phyloP scores from a whole-genome alignment of 1,139 yeast genomes.

The Lodderomyces margitis region DNA sequence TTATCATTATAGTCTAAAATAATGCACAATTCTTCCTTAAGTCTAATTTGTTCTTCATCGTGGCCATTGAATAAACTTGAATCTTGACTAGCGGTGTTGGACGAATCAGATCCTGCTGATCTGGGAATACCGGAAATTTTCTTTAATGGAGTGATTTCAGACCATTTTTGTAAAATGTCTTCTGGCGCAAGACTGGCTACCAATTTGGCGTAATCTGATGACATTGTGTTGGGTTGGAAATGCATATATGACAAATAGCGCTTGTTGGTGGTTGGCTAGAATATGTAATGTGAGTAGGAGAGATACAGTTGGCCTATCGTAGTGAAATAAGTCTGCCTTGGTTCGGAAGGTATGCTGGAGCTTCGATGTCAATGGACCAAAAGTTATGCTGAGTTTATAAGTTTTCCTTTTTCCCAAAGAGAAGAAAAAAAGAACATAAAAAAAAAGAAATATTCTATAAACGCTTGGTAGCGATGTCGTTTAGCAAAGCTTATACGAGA shows the following conservation, averaged over 20 bases:
- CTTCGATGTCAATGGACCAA: no score
- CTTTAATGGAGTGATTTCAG: slow-evolving; percentile 58
- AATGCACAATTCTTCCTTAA: slow-evolving; percentile 96
- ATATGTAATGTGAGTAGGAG: neutral
- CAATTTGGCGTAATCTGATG: slow-evolving; percentile 43
- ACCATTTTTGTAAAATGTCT: slow-evolving; percentile 57
- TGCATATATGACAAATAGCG: no score
- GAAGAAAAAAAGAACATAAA: slow-evolving; percentile 4
- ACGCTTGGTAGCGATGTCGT: no score
- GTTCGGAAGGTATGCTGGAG: no score
- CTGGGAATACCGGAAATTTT: slow-evolving; percentile 47
- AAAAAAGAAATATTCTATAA: neutral
- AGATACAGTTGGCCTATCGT: no score
- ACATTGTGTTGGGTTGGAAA: neutral
- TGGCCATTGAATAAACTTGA: slow-evolving; percentile 67
- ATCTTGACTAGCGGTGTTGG: slow-evolving; percentile 14
- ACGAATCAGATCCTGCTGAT: slow-evolving; percentile 27
- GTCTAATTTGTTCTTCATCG: slow-evolving; percentile 87
- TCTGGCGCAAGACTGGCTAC: slow-evolving; percentile 50
- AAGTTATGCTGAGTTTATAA: no score
- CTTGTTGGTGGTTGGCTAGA: no score
- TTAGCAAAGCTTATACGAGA: no score
- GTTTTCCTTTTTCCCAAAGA: neutral
- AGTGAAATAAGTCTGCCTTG: no score
- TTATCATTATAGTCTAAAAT: slow-evolving; percentile 83